Evolutionary conservation across 352 stramenopile genomes (phyloP).

Genomic region (Poterioochromonas sp.): DNA sequence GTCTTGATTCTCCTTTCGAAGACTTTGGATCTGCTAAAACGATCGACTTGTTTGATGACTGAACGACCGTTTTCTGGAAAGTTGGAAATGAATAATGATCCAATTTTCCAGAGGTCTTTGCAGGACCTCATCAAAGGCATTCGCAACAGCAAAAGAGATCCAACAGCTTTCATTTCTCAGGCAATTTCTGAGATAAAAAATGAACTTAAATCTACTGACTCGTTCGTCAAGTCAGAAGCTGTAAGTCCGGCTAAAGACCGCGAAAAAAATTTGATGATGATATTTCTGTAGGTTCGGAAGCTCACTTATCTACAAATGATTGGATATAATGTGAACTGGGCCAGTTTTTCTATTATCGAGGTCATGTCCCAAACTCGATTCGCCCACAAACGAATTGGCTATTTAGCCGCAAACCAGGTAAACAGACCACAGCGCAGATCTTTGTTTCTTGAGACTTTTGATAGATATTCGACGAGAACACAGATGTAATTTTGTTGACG

Average conservation of each 20-base stretch:
- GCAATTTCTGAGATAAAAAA: conserved; percentile 94
- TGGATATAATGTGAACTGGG: conserved; percentile 96
- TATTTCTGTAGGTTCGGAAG: conserved; percentile 40
- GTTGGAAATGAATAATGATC: not conserved
- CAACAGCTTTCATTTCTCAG: conserved; percentile 89
- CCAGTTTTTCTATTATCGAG: conserved; percentile 93
- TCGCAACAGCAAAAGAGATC: conserved; percentile 86
- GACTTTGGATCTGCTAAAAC: too few species aligned
- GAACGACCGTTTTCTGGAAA: too few species aligned
- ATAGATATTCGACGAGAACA: conserved; percentile 83
- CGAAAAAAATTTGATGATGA: not conserved
- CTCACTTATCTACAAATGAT: conserved; percentile 85
- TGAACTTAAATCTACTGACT: conserved; percentile 89
- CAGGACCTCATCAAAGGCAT: conserved; percentile 98
- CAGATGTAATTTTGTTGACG: conserved; percentile 93
- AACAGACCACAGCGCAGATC: not conserved
- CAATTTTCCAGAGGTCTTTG: conserved; percentile 96
- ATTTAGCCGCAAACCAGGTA: conserved; percentile 80
- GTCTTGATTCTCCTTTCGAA: too few species aligned
- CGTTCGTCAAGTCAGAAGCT: conserved; percentile 90
- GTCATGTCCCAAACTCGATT: conserved; percentile 85
- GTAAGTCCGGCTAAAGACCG: conserved; percentile 48
- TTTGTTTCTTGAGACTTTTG: conserved; percentile 43
- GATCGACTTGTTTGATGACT: too few species aligned
- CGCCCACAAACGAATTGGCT: conserved; percentile 90